Conservation (phyloP, 1,139 yeast species). For the Geotrichum reessii region DNA sequence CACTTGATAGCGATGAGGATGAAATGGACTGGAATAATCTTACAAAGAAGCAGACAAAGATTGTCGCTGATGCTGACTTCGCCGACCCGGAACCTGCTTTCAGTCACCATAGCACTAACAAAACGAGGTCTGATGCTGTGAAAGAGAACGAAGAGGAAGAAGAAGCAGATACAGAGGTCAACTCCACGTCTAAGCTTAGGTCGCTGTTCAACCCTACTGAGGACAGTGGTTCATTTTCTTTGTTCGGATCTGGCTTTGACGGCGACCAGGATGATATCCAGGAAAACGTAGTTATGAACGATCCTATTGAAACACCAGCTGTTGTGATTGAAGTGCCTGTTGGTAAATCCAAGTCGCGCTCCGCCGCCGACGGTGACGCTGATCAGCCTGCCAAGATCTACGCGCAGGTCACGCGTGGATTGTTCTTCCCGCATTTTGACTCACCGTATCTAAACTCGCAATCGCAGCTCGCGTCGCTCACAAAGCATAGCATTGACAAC, state of each 20-base stretch:
- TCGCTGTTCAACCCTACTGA: slow-evolving; percentile 54
- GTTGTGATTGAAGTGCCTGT: slow-evolving; percentile 32
- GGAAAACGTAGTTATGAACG: slow-evolving; percentile 13
- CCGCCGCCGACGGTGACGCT: background rate
- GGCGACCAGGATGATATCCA: slow-evolving; percentile 24
- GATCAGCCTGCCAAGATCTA: slow-evolving; percentile 6
- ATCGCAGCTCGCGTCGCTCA: slow-evolving; percentile 61
- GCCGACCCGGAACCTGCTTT: background rate
- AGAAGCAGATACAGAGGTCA: slow-evolving; percentile 23
- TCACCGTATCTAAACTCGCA: slow-evolving; percentile 86
- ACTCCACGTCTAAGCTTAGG: slow-evolving; percentile 42
- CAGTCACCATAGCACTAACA: background rate
- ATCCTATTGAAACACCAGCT: slow-evolving; percentile 20
- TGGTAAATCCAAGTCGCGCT: background rate
- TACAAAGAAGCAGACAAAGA: background rate
- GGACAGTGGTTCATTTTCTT: slow-evolving; percentile 22
- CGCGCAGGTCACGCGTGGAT: slow-evolving; percentile 41
- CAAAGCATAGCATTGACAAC: slow-evolving; percentile 31
- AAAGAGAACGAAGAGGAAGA: slow-evolving; percentile 20
- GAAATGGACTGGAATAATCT: slow-evolving; percentile 28
- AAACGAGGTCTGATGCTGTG: slow-evolving; percentile 22
- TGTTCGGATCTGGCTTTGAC: slow-evolving; percentile 25
- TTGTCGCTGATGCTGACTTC: background rate
- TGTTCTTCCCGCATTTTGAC: slow-evolving; percentile 76
- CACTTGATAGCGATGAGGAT: slow-evolving; percentile 31